Base-by-base conservation (phyloP, 1,139 yeast genomes). In the Yamadazyma friedrichii region DNA sequence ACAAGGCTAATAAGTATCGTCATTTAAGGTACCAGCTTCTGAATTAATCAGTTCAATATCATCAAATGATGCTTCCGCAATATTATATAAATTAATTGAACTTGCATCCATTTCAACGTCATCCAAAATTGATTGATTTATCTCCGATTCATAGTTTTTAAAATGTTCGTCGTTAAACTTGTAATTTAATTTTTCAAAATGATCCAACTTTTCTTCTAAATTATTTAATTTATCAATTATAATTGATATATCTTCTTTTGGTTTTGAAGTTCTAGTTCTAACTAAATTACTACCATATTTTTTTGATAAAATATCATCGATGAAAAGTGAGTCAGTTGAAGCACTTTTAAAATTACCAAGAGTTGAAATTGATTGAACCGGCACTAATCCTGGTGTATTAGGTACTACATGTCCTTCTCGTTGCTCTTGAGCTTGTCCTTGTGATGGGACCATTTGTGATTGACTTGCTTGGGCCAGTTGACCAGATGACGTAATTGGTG, bases 271-370 rank as follows among this genome's bases (percentile, higher is more conserved):
- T 36, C 46, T 37, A 38, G 40, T 48, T 17, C 41, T 44, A n/a
- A 26, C 17, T 11, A 43, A 24, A 16, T 44, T 45, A n/a, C 37
- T 41, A 0, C 66, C 66, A 41, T 62, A 64, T 41, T 58, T 58
- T 34, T 56, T 55, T 28, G 54, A 50, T 34, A 62, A 47, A 12
- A 62, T 44, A 42, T 63, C 69, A 44, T 64, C 67, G 36, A 65
- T 63, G 40, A 65, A 62, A 10, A 62, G 43, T 8, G 69, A 64
- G 44, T 65, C 71, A 2, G 67, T 65, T 4, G 70, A 65, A 10
- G 68, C 68, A 33, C 66, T 60, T 35, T 65, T 55, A 42, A 62
- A 52, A 41, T 64, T 61, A 3, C 56, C 56, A 13, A 66, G 44
- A 1, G 71, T 65, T 15, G 63, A 55, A 4, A 63, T 58, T 2